Conservation (phyloP, 164 flowering plant genomes). For the Akebia trifoliata region DNA sequence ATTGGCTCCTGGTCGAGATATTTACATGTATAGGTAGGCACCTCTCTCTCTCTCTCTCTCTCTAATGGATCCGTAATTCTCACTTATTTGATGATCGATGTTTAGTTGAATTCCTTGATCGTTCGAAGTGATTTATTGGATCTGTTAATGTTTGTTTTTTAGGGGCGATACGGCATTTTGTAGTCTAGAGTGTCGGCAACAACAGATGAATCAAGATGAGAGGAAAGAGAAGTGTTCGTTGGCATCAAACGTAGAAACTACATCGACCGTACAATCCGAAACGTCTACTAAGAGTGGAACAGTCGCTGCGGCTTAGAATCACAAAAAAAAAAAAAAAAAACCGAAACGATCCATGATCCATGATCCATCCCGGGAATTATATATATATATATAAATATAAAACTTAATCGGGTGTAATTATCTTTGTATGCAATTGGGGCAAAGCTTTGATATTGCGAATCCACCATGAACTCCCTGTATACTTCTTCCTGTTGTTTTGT, state of each 20-base stretch:
- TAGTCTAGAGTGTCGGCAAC: conserved; percentile 49
- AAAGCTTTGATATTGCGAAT: conserved; percentile 15
- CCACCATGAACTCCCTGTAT: not conserved
- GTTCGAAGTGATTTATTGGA: not conserved
- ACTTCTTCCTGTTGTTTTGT: not conserved
- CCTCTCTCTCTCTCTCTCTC: not conserved
- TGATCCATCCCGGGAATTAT: too few species aligned
- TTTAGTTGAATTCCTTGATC: not conserved
- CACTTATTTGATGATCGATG: not conserved
- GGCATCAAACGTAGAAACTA: conserved; percentile 13
- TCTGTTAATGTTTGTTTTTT: not conserved
- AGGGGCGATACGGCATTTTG: conserved; percentile 57
- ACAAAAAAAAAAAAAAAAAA: not conserved
- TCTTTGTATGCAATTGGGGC: conserved; percentile 1
- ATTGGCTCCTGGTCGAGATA: conserved; percentile 54
- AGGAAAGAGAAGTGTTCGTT: conserved; percentile 25
- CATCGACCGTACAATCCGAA: conserved; percentile 9
- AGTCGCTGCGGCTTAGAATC: conserved; percentile 23
- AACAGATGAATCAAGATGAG: conserved; percentile 45
- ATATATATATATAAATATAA: not conserved
- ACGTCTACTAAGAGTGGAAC: conserved; percentile 18
- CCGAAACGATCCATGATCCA: not conserved
- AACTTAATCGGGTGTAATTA: not conserved
- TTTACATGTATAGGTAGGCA: conserved; percentile 71
- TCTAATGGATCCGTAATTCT: not conserved